Percentiles rank a stretch among this genome's conserved stretches.
These are phyloP conservation scores for Candida freyschussii DNA, from an alignment of 1,139 yeast species.

Conservation along the genomic window DNA sequence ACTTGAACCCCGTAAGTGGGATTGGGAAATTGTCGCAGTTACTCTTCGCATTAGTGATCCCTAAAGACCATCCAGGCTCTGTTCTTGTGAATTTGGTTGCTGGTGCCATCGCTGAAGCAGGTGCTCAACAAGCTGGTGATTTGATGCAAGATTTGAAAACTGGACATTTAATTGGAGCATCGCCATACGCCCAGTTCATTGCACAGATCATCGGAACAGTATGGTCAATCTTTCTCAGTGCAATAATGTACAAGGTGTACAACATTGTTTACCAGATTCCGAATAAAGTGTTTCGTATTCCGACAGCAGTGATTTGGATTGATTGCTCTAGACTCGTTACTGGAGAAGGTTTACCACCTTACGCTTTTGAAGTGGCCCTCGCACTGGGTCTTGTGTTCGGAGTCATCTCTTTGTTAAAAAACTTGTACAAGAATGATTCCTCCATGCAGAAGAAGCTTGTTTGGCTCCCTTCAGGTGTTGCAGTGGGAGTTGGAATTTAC, in stretches of 20 bases:
- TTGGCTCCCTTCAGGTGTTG: constrained; percentile 88
- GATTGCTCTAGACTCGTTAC: constrained; percentile 92
- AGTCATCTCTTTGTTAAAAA: constrained; percentile 59
- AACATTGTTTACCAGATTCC: constrained; percentile 82
- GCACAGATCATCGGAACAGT: constrained; percentile 87
- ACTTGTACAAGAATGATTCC: constrained; percentile 38
- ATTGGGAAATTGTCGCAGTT: constrained; percentile 92
- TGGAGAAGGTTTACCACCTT: constrained; percentile 85
- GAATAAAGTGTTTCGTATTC: constrained; percentile 72
- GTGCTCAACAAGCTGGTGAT: constrained; percentile 99
- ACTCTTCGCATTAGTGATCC: constrained; percentile 78
- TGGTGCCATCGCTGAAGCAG: constrained; percentile 97
- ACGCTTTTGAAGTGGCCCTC: constrained; percentile 62
- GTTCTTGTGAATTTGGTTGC: constrained; percentile 84
- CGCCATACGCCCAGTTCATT: constrained; percentile 84
- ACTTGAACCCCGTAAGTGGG: constrained; percentile 93
- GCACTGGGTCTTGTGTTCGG: constrained; percentile 68
- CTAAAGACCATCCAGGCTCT: constrained; percentile 70
- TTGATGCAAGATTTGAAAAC: constrained; percentile 96
- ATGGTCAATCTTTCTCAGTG: constrained; percentile 75
- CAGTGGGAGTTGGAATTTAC: constrained; percentile 94
- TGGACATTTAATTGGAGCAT: constrained; percentile 87
- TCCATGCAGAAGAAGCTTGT: constrained; percentile 40
- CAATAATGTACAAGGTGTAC: constrained; percentile 79
- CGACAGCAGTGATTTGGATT: constrained; percentile 95